Percentiles rank a stretch among this genome's conserved stretches.
These are phyloP conservation scores for Colletotrichum agaves DNA, from an alignment of 2,329 filamentous ascomycete genomes.

Conservation along the genomic window DNA sequence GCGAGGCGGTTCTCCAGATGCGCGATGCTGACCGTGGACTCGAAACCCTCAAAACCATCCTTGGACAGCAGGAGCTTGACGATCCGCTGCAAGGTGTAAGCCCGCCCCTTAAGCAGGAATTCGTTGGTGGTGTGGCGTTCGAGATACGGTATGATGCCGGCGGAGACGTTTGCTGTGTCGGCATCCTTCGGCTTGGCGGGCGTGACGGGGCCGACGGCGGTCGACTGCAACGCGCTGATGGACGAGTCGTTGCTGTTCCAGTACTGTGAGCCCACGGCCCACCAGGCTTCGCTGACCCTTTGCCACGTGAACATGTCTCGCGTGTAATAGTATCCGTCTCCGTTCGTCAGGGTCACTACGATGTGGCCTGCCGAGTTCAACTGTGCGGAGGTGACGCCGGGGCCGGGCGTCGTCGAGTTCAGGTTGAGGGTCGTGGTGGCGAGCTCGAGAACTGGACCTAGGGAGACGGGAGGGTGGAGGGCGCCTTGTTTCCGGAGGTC, in stretches of 20 bases:
- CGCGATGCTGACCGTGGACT: constrained; percentile 90
- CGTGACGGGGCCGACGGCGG: constrained; percentile 69
- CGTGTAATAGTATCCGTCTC: constrained; percentile 93
- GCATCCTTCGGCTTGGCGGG: constrained; percentile 58
- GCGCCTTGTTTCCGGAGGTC: constrained; percentile 85
- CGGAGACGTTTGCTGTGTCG: constrained; percentile 74
- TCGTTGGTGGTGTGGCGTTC: constrained; percentile 96
- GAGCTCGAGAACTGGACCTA: constrained; percentile 89
- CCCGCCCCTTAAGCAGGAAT: constrained; percentile 88
- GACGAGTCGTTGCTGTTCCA: constrained; percentile 98
- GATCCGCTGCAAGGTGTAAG: constrained; percentile 89
- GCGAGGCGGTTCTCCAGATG: constrained; percentile 96
- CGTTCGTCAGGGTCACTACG: constrained; percentile 91
- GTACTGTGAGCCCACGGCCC: constrained; percentile 97
- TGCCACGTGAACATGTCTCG: constrained; percentile 91
- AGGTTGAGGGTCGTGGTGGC: constrained; percentile 82
- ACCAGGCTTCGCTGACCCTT: constrained; percentile 95
- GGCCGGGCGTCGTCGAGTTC: constrained; percentile 79
- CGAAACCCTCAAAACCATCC: constrained; percentile 92
- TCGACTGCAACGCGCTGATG: constrained; percentile 81
- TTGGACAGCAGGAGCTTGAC: constrained; percentile 89
- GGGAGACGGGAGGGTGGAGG: constrained; percentile 88
- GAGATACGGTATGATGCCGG: constrained; percentile 91
- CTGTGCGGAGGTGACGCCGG: constrained; percentile 89
- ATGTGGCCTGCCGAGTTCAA: constrained; percentile 89